Evolutionary conservation across 352 stramenopile species (phyloP).

Genomic region (Sclerospora graminicola): DNA sequence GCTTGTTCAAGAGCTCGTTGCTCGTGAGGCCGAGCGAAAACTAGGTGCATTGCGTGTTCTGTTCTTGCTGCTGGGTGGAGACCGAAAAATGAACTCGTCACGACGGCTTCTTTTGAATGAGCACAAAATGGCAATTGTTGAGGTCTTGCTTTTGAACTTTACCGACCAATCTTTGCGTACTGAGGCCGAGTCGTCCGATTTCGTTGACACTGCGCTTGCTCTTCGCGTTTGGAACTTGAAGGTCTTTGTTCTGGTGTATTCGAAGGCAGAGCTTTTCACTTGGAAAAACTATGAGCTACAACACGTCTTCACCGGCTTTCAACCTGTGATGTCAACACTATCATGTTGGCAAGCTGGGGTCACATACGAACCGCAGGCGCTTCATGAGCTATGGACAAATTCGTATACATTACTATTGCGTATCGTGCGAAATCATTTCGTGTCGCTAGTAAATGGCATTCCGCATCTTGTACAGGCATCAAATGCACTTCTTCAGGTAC

Average conservation of each 20-base stretch:
- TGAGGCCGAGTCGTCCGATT: neutral
- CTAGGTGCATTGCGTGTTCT: conserved; percentile 42
- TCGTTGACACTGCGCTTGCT: neutral
- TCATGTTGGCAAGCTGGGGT: conserved; percentile 17
- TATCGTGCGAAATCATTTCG: conserved; percentile 68
- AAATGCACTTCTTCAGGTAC: conserved; percentile 57
- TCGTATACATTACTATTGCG: conserved; percentile 73
- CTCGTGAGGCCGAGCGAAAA: conserved; percentile 28
- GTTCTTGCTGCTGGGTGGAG: conserved; percentile 40
- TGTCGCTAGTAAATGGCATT: conserved; percentile 52
- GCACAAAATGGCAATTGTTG: conserved; percentile 40
- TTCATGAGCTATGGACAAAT: conserved; percentile 68
- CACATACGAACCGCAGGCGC: conserved; percentile 16
- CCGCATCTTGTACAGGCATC: conserved; percentile 55
- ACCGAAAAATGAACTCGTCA: conserved; percentile 44
- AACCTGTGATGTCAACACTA: conserved; percentile 31
- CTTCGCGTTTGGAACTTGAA: conserved; percentile 45
- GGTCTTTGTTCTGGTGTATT: conserved; percentile 57
- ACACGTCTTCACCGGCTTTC: conserved; percentile 57
- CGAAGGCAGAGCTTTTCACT: conserved; percentile 68
- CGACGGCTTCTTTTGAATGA: conserved; percentile 41
- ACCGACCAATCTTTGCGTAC: conserved; percentile 19
- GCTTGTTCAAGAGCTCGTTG: conserved; percentile 39
- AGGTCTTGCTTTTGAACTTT: conserved; percentile 37
- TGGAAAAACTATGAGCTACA: conserved; percentile 68